phyloP scores from a whole-genome alignment of 2,329 filamentous ascomycete species.

The Macrophomina tecta region DNA sequence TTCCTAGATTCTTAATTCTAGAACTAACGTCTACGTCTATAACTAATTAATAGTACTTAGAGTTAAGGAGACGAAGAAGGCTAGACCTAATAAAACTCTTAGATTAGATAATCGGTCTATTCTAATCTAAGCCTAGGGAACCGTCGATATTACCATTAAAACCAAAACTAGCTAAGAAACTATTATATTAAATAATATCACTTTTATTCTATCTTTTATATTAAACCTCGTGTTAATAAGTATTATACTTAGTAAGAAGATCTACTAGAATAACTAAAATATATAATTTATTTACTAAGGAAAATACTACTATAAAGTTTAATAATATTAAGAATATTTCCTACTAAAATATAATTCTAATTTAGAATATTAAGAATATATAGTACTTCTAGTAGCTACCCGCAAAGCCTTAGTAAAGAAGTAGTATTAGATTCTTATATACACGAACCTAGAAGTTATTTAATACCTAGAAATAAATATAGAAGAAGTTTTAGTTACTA shows the following conservation, averaged over 20 bases:
- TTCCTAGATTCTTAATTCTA: neutral
- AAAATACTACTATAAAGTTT: conserved; percentile 1
- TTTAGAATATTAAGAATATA: neutral
- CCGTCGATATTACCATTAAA: neutral
- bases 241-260: neutral
- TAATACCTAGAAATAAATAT: neutral
- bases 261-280: neutral
- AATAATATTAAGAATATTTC: neutral
- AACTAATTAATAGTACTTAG: neutral
- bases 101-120: neutral
- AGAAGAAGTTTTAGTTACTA: neutral
- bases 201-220: neutral
- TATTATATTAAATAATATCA: neutral
- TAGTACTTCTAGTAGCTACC: neutral
- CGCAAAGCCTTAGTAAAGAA: neutral
- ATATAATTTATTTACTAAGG: neutral
- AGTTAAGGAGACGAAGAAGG: neutral
- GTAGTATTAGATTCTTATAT: neutral
- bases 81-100: neutral
- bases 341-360: neutral
- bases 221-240: neutral
- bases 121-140: conserved; percentile 8
- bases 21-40: neutral
- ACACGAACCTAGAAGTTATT: neutral
- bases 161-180: neutral